Evolutionary conservation across 176 grass and related monocot genomes (phyloP).

Genomic region (Carex myosuroides): DNA sequence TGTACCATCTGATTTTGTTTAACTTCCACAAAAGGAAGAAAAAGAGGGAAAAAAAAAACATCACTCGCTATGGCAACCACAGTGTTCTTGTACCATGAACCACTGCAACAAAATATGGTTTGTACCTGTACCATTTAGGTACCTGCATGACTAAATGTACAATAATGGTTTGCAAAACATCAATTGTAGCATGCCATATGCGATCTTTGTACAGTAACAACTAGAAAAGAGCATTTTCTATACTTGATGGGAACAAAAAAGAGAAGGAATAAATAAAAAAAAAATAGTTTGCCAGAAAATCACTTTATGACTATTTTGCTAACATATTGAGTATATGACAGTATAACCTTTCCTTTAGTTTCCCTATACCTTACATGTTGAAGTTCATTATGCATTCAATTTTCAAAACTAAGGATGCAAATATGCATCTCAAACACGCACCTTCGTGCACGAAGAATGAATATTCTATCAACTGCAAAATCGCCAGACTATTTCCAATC

Average conservation of each 20-base stretch:
- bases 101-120: background rate
- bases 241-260: background rate
- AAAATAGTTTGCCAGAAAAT: background rate
- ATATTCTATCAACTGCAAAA: background rate
- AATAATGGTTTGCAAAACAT: background rate
- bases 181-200: background rate
- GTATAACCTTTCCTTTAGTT: background rate
- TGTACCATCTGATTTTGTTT: no score
- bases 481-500: background rate
- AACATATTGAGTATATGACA: background rate
- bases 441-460: background rate
- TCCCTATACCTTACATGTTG: background rate
- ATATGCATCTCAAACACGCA: slow-evolving; percentile 1
- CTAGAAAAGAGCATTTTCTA: background rate
- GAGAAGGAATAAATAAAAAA: background rate
- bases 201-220: background rate
- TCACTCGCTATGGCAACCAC: background rate
- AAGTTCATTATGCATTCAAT: background rate
- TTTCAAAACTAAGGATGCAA: background rate
- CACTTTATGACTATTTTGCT: background rate
- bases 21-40: background rate
- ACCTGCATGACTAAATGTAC: background rate
- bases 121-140: background rate
- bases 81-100: background rate
- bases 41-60: background rate